These are phyloP conservation scores for Mycosphaerella arachidis DNA, from an alignment of 2,329 filamentous ascomycete species.

Conservation along the genomic window DNA sequence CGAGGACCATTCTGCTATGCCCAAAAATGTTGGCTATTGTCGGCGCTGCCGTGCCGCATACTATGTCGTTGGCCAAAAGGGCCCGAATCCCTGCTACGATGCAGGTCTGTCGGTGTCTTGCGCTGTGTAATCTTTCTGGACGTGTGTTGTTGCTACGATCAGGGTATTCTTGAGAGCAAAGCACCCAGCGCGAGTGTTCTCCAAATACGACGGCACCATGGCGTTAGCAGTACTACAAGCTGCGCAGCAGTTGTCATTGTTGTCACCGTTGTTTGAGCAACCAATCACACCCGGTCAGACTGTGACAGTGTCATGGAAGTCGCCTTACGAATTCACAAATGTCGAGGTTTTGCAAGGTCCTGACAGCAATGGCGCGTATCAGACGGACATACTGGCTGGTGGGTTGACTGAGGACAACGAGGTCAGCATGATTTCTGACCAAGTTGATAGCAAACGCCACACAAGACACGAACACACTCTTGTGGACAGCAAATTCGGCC, in stretches of 20 bases:
- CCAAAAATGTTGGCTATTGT: neutral
- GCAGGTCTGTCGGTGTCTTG: neutral
- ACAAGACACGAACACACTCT: constrained; percentile 4
- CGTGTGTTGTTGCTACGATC: too few relatives aligned
- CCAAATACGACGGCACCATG: neutral
- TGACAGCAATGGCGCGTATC: constrained; percentile 8
- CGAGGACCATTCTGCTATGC: neutral
- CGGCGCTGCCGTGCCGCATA: neutral
- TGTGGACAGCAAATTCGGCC: constrained; percentile 10
- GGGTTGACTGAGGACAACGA: neutral
- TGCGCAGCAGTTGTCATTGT: constrained; percentile 7
- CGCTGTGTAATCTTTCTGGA: too few relatives aligned
- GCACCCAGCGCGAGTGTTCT: neutral
- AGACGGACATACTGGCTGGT: constrained; percentile 13
- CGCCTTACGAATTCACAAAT: constrained; percentile 14
- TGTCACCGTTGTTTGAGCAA: constrained; percentile 3
- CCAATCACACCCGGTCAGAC: constrained; percentile 3
- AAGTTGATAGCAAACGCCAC: constrained; percentile 3
- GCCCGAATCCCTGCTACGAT: neutral
- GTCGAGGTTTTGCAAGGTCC: constrained; percentile 14
- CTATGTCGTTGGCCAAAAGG: neutral
- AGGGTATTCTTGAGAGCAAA: neutral
- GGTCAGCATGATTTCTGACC: neutral
- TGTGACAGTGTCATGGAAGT: constrained; percentile 15
- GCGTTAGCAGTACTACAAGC: constrained; percentile 12